Base-by-base conservation (phyloP, 2,329 filamentous ascomycete species). In the Epicoccum nigrum region DNA sequence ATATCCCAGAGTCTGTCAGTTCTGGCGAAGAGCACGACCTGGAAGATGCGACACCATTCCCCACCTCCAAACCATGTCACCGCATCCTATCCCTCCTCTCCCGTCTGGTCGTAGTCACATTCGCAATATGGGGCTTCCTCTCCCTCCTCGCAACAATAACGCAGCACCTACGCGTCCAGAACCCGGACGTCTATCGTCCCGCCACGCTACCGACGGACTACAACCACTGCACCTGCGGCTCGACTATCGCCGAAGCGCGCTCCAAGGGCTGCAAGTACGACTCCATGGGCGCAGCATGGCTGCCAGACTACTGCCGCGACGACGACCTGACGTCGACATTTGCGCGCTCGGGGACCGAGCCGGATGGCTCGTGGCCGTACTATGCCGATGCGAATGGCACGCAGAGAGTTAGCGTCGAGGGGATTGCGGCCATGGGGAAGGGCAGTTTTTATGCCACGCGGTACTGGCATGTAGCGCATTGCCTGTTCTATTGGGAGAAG, bases 261-360 rank as follows among this genome's bases (percentile, higher is more conserved):
- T 12, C 20, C 8, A 25, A 28, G 23, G 30, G 31, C n/a, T 44
- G 41, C 20, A 23, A 27, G 13, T 35, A 34, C 31, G 41, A 44
- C n/a, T 35, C 41, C n/a, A 44, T 44, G 20, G 41, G 19, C 15
- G 41, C 41, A 34, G 30, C 41, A 5, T 44, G 41, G 41, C 41
- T 44, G 12, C 41, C 41, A 2, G n/a, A 35, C 12, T 35, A 44
- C 21, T 44, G 31, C 8, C 30, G 41, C 8, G 41, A 44, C n/a
- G 31, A 34, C 9, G 41, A 44, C 6, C 41, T 44, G n/a, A 44
- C 31, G 17, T 19, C 20, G 13, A 31, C 9, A 7, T 44, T 44
- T 21, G 31, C 16, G n/a, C 41, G 16, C 3, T 44, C 41, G 11
- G 41, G 41, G 8, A 28, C 20, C 4, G 41, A 35, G n/a, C 31